These are phyloP conservation scores for Diaporthe australafricana DNA, from an alignment of 2,329 filamentous ascomycete species.

Conservation along the genomic window DNA sequence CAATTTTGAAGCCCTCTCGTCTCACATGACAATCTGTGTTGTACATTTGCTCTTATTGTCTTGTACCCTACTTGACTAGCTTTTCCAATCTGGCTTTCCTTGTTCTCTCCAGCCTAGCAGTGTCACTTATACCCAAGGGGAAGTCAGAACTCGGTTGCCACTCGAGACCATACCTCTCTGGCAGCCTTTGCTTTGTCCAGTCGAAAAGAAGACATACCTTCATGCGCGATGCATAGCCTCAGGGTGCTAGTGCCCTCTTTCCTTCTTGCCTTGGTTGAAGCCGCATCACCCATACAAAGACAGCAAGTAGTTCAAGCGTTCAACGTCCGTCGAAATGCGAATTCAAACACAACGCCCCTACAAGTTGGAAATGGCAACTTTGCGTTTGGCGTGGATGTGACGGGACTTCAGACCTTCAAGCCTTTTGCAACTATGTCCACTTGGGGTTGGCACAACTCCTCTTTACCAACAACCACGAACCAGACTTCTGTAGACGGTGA, in stretches of 20 bases:
- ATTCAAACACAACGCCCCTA: constrained; percentile 62
- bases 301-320: constrained; percentile 52
- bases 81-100: too few relatives aligned
- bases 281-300: constrained; percentile 44
- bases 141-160: background rate
- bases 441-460: constrained; percentile 64
- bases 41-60: background rate
- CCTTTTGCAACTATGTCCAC: constrained; percentile 60
- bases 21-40: background rate
- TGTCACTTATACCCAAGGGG: background rate
- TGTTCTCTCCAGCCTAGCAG: background rate
- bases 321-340: constrained; percentile 60
- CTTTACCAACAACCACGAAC: constrained; percentile 52
- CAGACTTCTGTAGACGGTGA: constrained; percentile 51
- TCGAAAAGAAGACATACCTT: background rate
- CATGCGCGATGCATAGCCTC: constrained; percentile 1
- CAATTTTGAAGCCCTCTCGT: background rate
- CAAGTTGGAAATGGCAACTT: constrained; percentile 63
- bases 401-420: constrained; percentile 58
- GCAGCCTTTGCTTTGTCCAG: background rate
- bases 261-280: constrained; percentile 37
- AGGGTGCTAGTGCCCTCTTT: constrained; percentile 27
- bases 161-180: background rate
- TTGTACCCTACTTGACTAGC: too few relatives aligned
- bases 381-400: constrained; percentile 60